Percentiles rank a stretch among this genome's conserved stretches.
Evolutionary conservation across 176 grass and related monocot genomes (phyloP).

Genomic region (Melocanna baccifera): DNA sequence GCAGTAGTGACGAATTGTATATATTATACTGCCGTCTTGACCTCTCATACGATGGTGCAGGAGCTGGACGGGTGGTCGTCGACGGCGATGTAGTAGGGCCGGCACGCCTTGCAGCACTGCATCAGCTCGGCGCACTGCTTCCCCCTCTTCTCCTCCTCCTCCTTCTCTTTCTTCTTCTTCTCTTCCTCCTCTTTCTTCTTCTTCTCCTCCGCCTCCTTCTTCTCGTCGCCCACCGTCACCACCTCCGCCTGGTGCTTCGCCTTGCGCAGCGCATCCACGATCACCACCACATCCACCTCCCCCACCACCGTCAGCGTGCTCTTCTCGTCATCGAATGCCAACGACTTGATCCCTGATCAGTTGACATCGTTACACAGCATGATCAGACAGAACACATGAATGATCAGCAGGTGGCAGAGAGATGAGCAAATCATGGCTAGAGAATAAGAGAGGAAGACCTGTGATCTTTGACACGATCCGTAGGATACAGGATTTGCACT

Average conservation of each 20-base stretch:
- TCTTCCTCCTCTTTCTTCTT: constrained; percentile 44
- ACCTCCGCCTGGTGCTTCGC: constrained; percentile 37
- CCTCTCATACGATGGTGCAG: constrained; percentile 43
- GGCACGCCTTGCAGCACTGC: constrained; percentile 15
- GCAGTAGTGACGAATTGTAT: background rate
- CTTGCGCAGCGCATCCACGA: constrained; percentile 49
- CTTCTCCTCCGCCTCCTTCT: constrained; percentile 47
- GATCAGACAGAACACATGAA: background rate
- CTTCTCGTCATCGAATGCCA: constrained; percentile 54
- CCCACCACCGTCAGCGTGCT: constrained; percentile 60
- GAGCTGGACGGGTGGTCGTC: constrained; percentile 23
- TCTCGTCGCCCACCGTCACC: constrained; percentile 46
- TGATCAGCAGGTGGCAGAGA: background rate
- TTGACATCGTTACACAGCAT: background rate
- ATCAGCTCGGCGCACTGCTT: background rate
- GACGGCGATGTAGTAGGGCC: constrained; percentile 37
- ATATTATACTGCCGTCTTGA: background rate
- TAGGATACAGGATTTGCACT: constrained; percentile 48
- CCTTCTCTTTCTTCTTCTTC: constrained; percentile 22
- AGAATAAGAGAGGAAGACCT: background rate
- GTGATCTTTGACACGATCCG: constrained; percentile 26
- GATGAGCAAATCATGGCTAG: background rate
- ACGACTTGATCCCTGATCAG: constrained; percentile 43
- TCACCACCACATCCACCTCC: constrained; percentile 48
- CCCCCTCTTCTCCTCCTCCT: background rate